Evolutionary conservation across 164 flowering plant species (phyloP).

Genomic region (Vitis riparia): DNA sequence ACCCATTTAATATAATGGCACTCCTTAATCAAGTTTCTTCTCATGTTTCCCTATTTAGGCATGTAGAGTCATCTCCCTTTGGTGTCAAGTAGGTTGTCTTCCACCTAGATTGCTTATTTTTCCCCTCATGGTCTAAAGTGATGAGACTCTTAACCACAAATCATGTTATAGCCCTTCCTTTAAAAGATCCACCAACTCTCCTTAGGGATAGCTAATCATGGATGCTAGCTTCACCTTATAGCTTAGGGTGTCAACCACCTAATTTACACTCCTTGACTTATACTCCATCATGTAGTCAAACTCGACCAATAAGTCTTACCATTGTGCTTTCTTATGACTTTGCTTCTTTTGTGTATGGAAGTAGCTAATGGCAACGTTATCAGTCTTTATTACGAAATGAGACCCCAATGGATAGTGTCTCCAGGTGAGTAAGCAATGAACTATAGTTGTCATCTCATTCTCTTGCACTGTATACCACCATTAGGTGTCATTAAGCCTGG

Average conservation of each 20-base stretch:
- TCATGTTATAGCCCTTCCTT: background rate
- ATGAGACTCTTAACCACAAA: too few species aligned
- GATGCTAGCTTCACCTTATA: background rate
- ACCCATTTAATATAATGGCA: constrained; percentile 8
- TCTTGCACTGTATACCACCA: background rate
- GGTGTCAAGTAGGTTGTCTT: background rate
- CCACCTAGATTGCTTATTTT: background rate
- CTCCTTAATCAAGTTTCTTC: background rate
- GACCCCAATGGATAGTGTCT: constrained; percentile 4
- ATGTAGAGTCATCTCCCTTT: constrained; percentile 1
- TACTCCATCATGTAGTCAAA: constrained; percentile 3
- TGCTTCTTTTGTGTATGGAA: constrained; percentile 3
- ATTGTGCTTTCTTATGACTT: constrained; percentile 2
- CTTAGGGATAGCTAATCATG: background rate
- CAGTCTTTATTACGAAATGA: background rate
- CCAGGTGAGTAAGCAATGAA: constrained; percentile 5
- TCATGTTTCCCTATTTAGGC: background rate
- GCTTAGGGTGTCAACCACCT: constrained; percentile 1
- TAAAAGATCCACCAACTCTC: background rate
- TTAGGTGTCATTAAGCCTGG: constrained; percentile 1
- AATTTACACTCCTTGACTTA: background rate
- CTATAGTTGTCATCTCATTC: background rate
- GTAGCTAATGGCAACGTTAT: constrained; percentile 8
- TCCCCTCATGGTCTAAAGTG: background rate
- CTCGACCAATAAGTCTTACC: constrained; percentile 7